Conservation (phyloP, 2,329 filamentous ascomycete species). For the Colletotrichum eremochloae region DNA sequence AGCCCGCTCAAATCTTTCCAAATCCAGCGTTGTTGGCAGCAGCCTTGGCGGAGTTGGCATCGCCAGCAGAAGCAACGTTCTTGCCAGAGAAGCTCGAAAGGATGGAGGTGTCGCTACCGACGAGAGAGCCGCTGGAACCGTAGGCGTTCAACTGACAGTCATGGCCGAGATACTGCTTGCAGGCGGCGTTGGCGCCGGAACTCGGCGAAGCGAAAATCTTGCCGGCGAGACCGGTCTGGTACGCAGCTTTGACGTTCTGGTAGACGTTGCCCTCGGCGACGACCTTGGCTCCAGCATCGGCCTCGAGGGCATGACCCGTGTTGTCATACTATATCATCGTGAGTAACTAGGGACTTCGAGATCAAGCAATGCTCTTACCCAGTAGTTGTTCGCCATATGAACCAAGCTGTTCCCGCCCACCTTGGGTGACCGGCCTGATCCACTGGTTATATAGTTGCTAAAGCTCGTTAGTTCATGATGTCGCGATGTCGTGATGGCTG, state of each 20-base stretch:
- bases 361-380: conserved; percentile 43
- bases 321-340: conserved; percentile 10
- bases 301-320: conserved; percentile 69
- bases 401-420: conserved; percentile 67
- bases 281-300: conserved; percentile 58
- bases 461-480: not conserved
- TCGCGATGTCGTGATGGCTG: not conserved
- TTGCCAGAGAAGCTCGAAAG: conserved; percentile 55
- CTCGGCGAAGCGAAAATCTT: conserved; percentile 47
- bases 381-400: conserved; percentile 75
- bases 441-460: conserved; percentile 70
- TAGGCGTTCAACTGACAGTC: conserved; percentile 65
- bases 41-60: conserved; percentile 52
- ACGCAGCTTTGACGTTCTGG: conserved; percentile 62
- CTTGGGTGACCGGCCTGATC: conserved; percentile 58
- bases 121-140: conserved; percentile 55
- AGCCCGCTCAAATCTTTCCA: conserved; percentile 54
- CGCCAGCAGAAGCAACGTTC: conserved; percentile 58
- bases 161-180: conserved; percentile 55
- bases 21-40: conserved; percentile 60
- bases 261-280: conserved; percentile 70
- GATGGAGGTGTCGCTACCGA: conserved; percentile 60
- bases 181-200: too few species aligned
- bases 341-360: not conserved
- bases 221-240: conserved; percentile 53